Conservation (phyloP, 257 asterid species). For the Solanum habrochaites region DNA sequence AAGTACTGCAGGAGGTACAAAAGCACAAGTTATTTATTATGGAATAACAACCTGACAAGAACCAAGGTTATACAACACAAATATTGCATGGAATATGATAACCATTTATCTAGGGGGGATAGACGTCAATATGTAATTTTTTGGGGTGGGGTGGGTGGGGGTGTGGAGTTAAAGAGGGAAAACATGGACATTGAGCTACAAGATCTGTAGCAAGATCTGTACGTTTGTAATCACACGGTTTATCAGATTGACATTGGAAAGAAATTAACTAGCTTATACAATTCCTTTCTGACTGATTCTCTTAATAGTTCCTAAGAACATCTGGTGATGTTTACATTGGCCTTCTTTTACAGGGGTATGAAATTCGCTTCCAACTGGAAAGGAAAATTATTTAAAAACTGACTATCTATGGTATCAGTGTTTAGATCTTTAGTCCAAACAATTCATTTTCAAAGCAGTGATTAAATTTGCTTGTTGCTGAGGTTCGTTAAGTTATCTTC, state of each 20-base stretch:
- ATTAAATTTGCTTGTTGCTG: background rate
- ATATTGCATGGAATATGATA: background rate
- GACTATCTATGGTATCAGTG: slow-evolving; percentile 70
- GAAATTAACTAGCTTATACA: background rate
- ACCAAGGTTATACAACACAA: background rate
- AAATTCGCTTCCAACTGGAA: slow-evolving; percentile 77
- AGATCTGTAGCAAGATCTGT: background rate
- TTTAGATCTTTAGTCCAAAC: slow-evolving; percentile 19
- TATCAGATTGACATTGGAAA: background rate
- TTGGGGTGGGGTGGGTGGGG: background rate
- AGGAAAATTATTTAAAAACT: slow-evolving; percentile 75
- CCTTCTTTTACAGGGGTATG: slow-evolving; percentile 65
- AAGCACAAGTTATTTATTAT: background rate
- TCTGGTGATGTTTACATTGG: background rate
- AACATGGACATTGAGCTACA: background rate
- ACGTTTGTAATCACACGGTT: background rate
- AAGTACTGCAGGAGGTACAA: background rate
- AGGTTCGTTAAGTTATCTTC: background rate
- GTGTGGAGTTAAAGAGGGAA: background rate
- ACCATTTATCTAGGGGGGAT: background rate
- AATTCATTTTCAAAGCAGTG: background rate
- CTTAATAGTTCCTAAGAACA: background rate
- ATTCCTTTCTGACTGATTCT: background rate
- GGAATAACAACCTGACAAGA: background rate
- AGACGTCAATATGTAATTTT: background rate